Base-by-base conservation (phyloP, 352 stramenopile species). In the Pythium biforme region DNA sequence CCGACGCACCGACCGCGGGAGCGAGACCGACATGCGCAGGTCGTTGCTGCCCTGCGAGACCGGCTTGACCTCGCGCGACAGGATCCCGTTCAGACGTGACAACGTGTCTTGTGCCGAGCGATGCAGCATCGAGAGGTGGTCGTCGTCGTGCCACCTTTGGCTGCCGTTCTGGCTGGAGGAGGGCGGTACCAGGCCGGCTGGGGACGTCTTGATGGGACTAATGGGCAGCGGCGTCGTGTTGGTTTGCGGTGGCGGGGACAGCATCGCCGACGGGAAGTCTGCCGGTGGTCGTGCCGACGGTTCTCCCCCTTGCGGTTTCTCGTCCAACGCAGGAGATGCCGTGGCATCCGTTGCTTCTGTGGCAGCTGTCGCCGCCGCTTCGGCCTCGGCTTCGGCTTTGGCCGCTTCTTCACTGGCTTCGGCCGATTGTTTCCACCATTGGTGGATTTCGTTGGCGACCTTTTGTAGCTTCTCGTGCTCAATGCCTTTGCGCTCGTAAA, bases 401-500 rank as follows among this genome's bases (percentile, higher is more conserved):
- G 76, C 40, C 8, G 62, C 31, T 26, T 69, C 51, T 25, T 69
- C 58, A 23, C 61, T 60, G 4, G 61, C 64, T 10, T 82, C 75
- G 4, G 72, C 73, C 11, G 81, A 76, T 43, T 75, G 56, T 65
- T 89, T 81, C 82, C 79, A 92, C 81, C 81, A 91, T 59, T 79
- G 76, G 55, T 94, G 83, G 26, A 94, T 92, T 27, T 89, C 75
- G 0, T 72, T 63, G 3, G 83, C 83, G 12, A 88, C 79, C 17
- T 79, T 71, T 51, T 92, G 78, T 0, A 94, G 74, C n/a, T 81
- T 71, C 17, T 77, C 68, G 20, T 79, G 75, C 22, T 89, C 58
- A 12, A 94, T 79, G 10, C 73, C 75, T 22, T 85, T 89, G 57
- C 83, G 83, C 40, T 94, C 86, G 47, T 92, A 94, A 52, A 92